Evolutionary conservation across 2,329 filamentous ascomycete species (phyloP).

Genomic region (Penicillium sp.): DNA sequence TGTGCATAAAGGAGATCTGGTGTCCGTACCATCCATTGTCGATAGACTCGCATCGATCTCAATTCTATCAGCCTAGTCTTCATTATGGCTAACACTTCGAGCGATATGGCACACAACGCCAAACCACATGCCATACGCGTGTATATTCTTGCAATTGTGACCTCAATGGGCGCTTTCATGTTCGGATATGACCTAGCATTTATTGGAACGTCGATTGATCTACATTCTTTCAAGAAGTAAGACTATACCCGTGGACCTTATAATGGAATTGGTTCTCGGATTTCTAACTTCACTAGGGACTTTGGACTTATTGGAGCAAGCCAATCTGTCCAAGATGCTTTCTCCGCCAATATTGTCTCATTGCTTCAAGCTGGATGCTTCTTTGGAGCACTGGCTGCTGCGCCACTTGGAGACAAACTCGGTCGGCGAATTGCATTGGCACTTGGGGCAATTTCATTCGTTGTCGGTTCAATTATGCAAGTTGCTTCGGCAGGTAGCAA

Average conservation of each 20-base stretch:
- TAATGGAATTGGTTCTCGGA: too few relatives aligned
- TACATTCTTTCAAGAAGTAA: conserved; percentile 11
- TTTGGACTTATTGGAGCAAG: conserved; percentile 4
- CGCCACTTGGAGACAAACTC: conserved; percentile 34
- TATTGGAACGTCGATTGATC: conserved; percentile 12
- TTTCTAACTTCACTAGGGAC: conserved; percentile 3
- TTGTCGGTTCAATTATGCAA: conserved; percentile 58
- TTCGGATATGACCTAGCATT: conserved; percentile 15
- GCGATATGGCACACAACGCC: too few relatives aligned
- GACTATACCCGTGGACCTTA: too few relatives aligned
- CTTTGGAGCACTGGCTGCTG: conserved; percentile 32
- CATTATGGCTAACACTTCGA: too few relatives aligned
- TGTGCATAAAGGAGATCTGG: too few relatives aligned
- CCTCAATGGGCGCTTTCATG: conserved; percentile 14
- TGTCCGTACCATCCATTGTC: too few relatives aligned
- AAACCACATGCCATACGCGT: conserved; percentile 5
- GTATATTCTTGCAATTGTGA: conserved; percentile 10
- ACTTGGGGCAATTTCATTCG: conserved; percentile 51
- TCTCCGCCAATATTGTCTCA: conserved; percentile 6
- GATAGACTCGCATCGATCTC: too few relatives aligned
- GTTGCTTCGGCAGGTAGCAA: conserved; percentile 53
- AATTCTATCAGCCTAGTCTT: too few relatives aligned
- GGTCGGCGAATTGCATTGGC: conserved; percentile 54
- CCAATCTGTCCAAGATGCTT: conserved; percentile 3
- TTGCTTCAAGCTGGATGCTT: conserved; percentile 17